These are phyloP conservation scores for Cicer bijugum DNA, from an alignment of 306 rosid genomes.

Conservation along the genomic window DNA sequence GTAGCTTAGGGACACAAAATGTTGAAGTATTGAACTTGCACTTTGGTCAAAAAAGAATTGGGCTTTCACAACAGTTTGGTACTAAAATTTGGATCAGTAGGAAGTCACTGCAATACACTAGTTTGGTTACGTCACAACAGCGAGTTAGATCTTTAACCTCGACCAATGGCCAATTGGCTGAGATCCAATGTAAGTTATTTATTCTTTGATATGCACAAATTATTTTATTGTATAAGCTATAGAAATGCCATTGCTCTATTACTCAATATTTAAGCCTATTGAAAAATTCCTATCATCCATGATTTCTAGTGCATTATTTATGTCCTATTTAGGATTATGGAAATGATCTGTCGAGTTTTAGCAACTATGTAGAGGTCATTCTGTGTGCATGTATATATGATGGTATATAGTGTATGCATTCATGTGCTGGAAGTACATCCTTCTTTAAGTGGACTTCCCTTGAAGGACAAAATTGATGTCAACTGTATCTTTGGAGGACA, in stretches of 20 bases:
- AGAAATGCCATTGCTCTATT: slow-evolving; percentile 7
- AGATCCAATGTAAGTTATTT: slow-evolving; percentile 58
- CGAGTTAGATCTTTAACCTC: slow-evolving; percentile 45
- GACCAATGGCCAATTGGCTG: slow-evolving; percentile 38
- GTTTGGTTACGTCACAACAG: slow-evolving; percentile 51
- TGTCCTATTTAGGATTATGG: neutral
- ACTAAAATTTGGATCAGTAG: slow-evolving; percentile 57
- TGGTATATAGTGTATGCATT: neutral
- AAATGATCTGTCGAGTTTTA: neutral
- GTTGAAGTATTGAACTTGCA: slow-evolving; percentile 53
- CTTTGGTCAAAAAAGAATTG: slow-evolving; percentile 50
- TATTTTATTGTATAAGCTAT: slow-evolving; percentile 1
- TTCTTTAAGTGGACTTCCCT: neutral
- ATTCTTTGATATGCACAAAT: neutral
- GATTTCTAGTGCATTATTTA: slow-evolving; percentile 14
- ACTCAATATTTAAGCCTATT: neutral
- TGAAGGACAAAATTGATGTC: neutral
- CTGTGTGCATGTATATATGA: neutral
- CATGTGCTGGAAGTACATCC: no score
- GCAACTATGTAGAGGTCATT: neutral
- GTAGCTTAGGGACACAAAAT: slow-evolving; percentile 65
- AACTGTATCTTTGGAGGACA: neutral
- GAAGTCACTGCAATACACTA: slow-evolving; percentile 53
- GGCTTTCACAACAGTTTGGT: slow-evolving; percentile 51
- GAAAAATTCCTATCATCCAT: neutral